Conservation (phyloP, 148 eudicot species). For the Rhododendron henanense region DNA sequence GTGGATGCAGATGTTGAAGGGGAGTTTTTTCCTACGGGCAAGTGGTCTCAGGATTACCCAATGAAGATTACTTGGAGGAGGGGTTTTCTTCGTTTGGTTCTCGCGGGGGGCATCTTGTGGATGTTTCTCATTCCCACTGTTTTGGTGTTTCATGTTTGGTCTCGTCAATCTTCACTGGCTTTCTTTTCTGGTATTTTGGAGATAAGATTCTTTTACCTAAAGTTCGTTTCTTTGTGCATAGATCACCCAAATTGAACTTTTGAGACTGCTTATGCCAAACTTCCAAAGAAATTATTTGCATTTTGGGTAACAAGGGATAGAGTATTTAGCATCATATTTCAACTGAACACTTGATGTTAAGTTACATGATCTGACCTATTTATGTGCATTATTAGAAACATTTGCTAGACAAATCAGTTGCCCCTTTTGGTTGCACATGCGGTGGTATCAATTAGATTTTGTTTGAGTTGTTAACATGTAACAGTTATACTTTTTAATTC, state of each 20-base stretch:
- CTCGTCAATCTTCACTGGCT: slow-evolving; percentile 84
- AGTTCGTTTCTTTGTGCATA: not conserved
- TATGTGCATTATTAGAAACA: not conserved
- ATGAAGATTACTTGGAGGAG: slow-evolving; percentile 72
- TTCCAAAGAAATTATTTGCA: not conserved
- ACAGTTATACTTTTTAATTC: not conserved
- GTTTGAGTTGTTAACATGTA: not conserved
- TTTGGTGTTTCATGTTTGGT: slow-evolving; percentile 76
- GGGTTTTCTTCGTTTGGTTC: slow-evolving; percentile 76
- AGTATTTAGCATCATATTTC: not conserved
- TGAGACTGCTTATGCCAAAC: not conserved
- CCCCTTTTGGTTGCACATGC: not conserved
- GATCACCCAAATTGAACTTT: not conserved
- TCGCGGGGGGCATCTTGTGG: slow-evolving; percentile 88
- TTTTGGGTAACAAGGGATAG: not conserved
- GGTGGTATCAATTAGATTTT: not conserved
- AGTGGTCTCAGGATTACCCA: slow-evolving; percentile 44
- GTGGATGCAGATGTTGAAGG: slow-evolving; percentile 40
- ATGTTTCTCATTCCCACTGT: slow-evolving; percentile 74
- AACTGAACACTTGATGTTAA: not conserved
- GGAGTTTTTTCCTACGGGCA: slow-evolving; percentile 39
- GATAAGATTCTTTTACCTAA: not conserved
- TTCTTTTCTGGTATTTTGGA: slow-evolving; percentile 77
- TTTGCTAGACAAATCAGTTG: not conserved
- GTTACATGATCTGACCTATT: not conserved